These are phyloP conservation scores for Allium cepa DNA, from an alignment of 106 monocot species.

Conservation along the genomic window DNA sequence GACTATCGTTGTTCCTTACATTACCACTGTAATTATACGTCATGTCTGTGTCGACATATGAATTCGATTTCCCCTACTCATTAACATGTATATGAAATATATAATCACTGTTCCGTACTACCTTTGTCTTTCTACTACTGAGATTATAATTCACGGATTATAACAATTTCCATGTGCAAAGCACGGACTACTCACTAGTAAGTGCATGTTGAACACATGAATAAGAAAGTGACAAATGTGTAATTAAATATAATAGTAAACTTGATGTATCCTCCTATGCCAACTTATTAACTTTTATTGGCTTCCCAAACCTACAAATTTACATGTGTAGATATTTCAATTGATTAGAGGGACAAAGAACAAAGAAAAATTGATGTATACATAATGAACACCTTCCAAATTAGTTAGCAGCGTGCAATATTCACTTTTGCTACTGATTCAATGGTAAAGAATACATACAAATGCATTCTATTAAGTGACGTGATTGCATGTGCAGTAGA, in stretches of 20 bases:
- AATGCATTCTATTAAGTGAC: slow-evolving; percentile 52
- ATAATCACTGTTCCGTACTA: too few relatives aligned
- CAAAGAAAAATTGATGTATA: background rate
- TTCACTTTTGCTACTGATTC: background rate
- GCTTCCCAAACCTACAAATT: slow-evolving; percentile 63
- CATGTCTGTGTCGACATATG: too few relatives aligned
- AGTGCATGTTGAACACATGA: background rate
- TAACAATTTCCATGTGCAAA: too few relatives aligned
- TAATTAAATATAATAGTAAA: slow-evolving; percentile 7
- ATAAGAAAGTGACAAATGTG: background rate
- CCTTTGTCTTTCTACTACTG: too few relatives aligned
- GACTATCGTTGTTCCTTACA: too few relatives aligned
- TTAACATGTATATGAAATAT: too few relatives aligned
- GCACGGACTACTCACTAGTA: too few relatives aligned
- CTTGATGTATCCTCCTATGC: slow-evolving; percentile 80
- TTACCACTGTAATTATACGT: too few relatives aligned
- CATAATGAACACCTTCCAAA: too few relatives aligned
- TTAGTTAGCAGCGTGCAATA: too few relatives aligned
- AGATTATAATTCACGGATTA: too few relatives aligned
- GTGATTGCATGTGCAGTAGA: slow-evolving; percentile 67
- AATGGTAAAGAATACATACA: slow-evolving; percentile 29
- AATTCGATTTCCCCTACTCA: too few relatives aligned
- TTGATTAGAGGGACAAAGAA: background rate
- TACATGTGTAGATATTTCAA: background rate
- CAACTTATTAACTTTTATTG: slow-evolving; percentile 75